Conservation (phyloP, 805 yeast species). For the Candida broadrunensis region DNA sequence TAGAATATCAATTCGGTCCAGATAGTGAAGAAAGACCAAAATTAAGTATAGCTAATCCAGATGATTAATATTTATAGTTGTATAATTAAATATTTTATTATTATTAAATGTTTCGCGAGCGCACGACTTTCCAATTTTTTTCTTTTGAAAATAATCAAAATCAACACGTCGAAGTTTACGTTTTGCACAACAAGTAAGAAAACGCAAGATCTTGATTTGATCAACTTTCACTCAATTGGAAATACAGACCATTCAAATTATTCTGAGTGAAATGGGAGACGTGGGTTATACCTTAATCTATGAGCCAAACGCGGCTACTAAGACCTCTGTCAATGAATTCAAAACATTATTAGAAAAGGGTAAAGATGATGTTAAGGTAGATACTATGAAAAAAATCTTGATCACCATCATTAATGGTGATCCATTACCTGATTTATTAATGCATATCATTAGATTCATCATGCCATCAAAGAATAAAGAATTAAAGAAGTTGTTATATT, state of each 20-base stretch:
- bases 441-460: slow-evolving; percentile 95
- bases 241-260: no score
- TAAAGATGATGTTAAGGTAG: slow-evolving; percentile 81
- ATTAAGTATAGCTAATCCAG: slow-evolving; percentile 60
- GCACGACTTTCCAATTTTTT: no score
- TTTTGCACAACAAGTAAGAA: no score
- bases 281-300: slow-evolving; percentile 74
- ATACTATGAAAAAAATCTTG: slow-evolving; percentile 84
- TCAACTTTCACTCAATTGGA: no score
- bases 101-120: no score
- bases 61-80: slow-evolving; percentile 7
- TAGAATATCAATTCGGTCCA: slow-evolving; percentile 14
- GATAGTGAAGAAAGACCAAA: slow-evolving; percentile 34
- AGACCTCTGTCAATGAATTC: slow-evolving; percentile 68
- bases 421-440: slow-evolving; percentile 85
- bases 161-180: not conserved
- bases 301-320: slow-evolving; percentile 67
- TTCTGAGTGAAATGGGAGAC: not conserved
- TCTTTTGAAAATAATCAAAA: no score
- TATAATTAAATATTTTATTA: not conserved
- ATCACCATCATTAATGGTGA: slow-evolving; percentile 89
- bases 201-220: no score
- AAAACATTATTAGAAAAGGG: slow-evolving; percentile 81
- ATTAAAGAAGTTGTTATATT: slow-evolving; percentile 86
- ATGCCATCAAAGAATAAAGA: slow-evolving; percentile 94